Evolutionary conservation across 78 protist genomes (phyloP), one percentile per base, ranked within the genome.

Genomic region (Dictyostelium purpureum): DNA sequence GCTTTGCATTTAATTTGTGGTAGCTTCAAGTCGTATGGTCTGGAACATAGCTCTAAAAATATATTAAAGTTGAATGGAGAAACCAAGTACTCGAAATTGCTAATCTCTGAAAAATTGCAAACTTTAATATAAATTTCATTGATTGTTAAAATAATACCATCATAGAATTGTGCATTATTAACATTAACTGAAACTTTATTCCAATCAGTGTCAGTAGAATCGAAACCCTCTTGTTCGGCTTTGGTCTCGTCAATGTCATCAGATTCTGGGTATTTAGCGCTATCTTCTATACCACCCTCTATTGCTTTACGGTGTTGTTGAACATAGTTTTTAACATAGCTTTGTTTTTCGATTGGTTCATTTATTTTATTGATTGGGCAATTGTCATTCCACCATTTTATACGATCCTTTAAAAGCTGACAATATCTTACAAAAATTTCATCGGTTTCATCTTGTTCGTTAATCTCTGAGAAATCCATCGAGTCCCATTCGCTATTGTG

Each of bases 111-210:
- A 33, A 63, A 73, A 18, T 59, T 61, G 24, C 92, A 85, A n/a
- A 85, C 66, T 47, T 69, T 85, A 7, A 85, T 40, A 21, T 43
- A 18, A 6, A 73, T 59, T n/a, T 69, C 79, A 10, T 65, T 57
- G 7, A 40, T n/a, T 2, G 49, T 63, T 26, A 85, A 43, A 31
- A 66, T n/a, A 11, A 85, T 61, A 42, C 92, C 92, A 42, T 85
- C 92, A 47, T 85, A 85, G n/a, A 85, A 85, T 37, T 85, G 92
- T 0, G 92, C 80, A 45, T 74, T 85, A 56, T 85, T 85, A 1
- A 85, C 35, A 73, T 85, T 85, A 5, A 85, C 12, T 37, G 33
- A 37, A 1, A 56, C 61, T 6, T 43, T 31, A 61, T 83, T 61
- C 92, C 92, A 85, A 77, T 77, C 73, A 2, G 56, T 26, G 40